Base-by-base conservation (phyloP, 495 filamentous ascomycete genomes). In the Aspergillus homomorphus region DNA sequence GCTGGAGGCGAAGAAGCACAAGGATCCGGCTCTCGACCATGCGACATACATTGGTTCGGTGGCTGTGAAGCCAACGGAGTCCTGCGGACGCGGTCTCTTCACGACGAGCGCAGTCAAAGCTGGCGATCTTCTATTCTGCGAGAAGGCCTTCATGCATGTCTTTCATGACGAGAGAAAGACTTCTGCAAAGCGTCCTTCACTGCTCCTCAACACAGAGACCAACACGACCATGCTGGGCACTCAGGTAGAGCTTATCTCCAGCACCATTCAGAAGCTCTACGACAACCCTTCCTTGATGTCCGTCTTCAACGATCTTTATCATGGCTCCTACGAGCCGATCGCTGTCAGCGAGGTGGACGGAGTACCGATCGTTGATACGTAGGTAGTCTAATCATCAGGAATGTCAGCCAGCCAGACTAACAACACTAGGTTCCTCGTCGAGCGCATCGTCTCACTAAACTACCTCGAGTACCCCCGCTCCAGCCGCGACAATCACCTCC, bases 91-190 rank as follows among this genome's bases (percentile, higher is more conserved):
- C n/a, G 80, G 80, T 3, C 58, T 83, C 3, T 85, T 83, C 55
- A 73, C 78, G 0, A 80, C 78, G 15, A 62, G 69, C 20, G 71
- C 62, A 10, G 73, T 86, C 49, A 67, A 75, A 48, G 73, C 73
- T 0, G 84, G 82, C 0, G 80, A 84, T 7, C 68, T 85, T n/a
- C 61, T 85, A 0, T 57, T 84, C n/a, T 82, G 77, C 50, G 81
- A 85, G 59, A 86, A 85, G 56, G 80, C 82, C 0, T 82, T 85
- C 53, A 64, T 60, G 18, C 45, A 68, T 58, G 62, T 69, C 30
- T 76, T 60, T 52, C 62, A 45, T 19, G 57, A 68, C 9, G 51
- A 55, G 22, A 30, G 44, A 16, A 10, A 12, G 14, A 9, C 22
- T 0, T 26, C 20, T 15, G 16, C 53, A 20, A 20, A 57, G 53